phyloP scores from a whole-genome alignment of 352 stramenopile genomes.

The Globisporangium irregulare region DNA sequence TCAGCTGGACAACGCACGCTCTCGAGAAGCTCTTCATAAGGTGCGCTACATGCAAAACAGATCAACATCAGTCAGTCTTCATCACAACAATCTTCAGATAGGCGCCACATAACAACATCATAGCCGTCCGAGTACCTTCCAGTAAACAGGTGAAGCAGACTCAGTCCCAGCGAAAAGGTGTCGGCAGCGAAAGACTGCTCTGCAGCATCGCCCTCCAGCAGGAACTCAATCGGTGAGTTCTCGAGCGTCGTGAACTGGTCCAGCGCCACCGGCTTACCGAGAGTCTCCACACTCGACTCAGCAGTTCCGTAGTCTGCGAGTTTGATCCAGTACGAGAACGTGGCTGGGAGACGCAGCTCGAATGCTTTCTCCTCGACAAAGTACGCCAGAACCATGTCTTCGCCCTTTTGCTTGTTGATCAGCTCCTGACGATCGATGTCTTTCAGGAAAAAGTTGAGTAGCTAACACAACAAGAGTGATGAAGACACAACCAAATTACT shows the following conservation, averaged over 20 bases:
- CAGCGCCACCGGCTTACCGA: conserved; percentile 90
- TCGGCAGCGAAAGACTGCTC: conserved; percentile 92
- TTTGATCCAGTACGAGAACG: conserved; percentile 91
- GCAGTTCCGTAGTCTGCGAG: conserved; percentile 98
- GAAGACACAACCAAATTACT: neutral
- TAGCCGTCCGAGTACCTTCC: conserved; percentile 53
- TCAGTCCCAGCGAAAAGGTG: conserved; percentile 95
- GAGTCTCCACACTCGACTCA: conserved; percentile 82
- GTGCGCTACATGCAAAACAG: conserved; percentile 48
- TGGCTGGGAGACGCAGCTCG: conserved; percentile 50
- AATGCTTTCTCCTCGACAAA: conserved; percentile 52
- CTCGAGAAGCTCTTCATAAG: conserved; percentile 98
- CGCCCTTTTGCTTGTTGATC: conserved; percentile 27
- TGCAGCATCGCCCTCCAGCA: conserved; percentile 91
- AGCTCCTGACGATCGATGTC: conserved; percentile 44
- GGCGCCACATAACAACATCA: neutral
- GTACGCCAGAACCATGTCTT: conserved; percentile 57
- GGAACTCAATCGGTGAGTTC: conserved; percentile 96
- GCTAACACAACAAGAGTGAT: conserved; percentile 27
- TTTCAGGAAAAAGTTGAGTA: conserved; percentile 98
- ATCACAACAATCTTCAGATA: neutral
- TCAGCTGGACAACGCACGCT: conserved; percentile 87
- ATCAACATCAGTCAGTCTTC: conserved; percentile 3
- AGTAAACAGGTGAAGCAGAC: conserved; percentile 96
- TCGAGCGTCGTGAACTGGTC: conserved; percentile 98